These are phyloP conservation scores for Eutrema yunnanense DNA, from an alignment of 345 rosid genomes.

Conservation along the genomic window DNA sequence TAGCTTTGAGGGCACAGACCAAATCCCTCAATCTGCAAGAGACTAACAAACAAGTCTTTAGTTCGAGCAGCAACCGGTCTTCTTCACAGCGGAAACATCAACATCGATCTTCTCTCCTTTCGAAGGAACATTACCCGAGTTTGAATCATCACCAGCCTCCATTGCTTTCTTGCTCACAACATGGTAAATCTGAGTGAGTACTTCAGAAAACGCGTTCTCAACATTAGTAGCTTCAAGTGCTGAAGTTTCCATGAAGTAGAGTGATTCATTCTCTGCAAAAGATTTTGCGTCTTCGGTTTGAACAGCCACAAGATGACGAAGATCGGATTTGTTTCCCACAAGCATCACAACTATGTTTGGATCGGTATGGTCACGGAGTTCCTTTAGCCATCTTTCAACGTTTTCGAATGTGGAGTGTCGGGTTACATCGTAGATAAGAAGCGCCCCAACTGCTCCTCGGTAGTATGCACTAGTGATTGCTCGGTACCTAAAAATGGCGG, in stretches of 20 bases:
- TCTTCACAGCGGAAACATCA: conserved; percentile 92
- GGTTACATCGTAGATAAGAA: conserved; percentile 82
- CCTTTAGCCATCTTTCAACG: conserved; percentile 93
- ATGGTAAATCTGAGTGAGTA: conserved; percentile 74
- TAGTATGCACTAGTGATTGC: conserved; percentile 96
- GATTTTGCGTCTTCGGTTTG: conserved; percentile 79
- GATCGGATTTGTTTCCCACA: conserved; percentile 85
- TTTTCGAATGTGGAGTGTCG: conserved; percentile 85
- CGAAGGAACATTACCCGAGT: conserved; percentile 47
- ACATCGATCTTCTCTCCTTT: conserved; percentile 88
- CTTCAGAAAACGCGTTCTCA: conserved; percentile 85
- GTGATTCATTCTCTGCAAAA: conserved; percentile 76
- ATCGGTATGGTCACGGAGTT: conserved; percentile 87
- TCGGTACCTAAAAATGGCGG: conserved; percentile 50
- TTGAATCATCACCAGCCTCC: conserved; percentile 52
- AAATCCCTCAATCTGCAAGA: conserved; percentile 1
- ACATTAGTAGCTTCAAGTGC: conserved; percentile 86
- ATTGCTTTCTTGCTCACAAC: conserved; percentile 87
- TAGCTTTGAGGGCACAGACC: not conserved
- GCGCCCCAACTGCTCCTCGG: conserved; percentile 90
- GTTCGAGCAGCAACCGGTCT: conserved; percentile 82
- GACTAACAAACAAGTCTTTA: conserved; percentile 24
- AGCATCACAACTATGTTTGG: conserved; percentile 94
- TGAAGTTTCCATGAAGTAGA: conserved; percentile 92
- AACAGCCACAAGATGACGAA: conserved; percentile 86